A percentile compares a stretch with the other conserved stretches of the same genome.
These are phyloP conservation scores for Ogataea hybrid DNA, from an alignment of 1,139 yeast genomes.

Conservation along the genomic window DNA sequence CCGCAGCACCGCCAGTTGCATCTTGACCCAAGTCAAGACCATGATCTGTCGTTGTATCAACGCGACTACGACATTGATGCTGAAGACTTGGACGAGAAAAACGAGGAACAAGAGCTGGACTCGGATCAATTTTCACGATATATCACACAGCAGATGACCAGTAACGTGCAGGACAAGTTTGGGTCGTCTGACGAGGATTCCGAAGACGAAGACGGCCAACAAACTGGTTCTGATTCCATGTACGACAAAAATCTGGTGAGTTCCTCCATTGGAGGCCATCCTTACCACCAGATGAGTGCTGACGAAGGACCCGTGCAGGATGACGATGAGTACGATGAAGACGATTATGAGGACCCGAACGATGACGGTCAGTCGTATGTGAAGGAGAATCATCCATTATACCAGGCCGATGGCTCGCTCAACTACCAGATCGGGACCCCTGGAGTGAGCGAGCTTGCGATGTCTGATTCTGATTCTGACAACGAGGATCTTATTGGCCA, in stretches of 20 bases:
- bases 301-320: conserved; percentile 42
- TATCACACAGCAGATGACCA: conserved; percentile 78
- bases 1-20: conserved; percentile 16
- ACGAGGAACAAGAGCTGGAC: conserved; percentile 33
- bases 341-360: conserved; percentile 74
- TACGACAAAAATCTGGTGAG: conserved; percentile 15
- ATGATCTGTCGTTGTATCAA: conserved; percentile 34
- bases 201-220: conserved; percentile 42
- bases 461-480: conserved; percentile 22
- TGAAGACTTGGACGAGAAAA: conserved; percentile 24
- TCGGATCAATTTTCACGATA: conserved; percentile 67
- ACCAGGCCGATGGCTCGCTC: conserved; percentile 36
- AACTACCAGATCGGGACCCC: conserved; percentile 22
- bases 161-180: conserved; percentile 56
- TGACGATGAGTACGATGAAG: conserved; percentile 40
- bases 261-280: conserved; percentile 31
- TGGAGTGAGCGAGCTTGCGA: conserved; percentile 21
- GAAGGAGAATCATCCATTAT: conserved; percentile 57
- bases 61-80: conserved; percentile 42
- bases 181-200: conserved; percentile 52
- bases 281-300: conserved; percentile 32
- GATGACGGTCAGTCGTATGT: conserved; percentile 79
- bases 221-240: conserved; percentile 11
- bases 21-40: conserved; percentile 43
- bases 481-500: conserved; percentile 14